A percentile compares a stretch with the other conserved stretches of the same genome.
phyloP scores from a whole-genome alignment of 768 basidiomycete species.

The Tricholoma saponaceum region DNA sequence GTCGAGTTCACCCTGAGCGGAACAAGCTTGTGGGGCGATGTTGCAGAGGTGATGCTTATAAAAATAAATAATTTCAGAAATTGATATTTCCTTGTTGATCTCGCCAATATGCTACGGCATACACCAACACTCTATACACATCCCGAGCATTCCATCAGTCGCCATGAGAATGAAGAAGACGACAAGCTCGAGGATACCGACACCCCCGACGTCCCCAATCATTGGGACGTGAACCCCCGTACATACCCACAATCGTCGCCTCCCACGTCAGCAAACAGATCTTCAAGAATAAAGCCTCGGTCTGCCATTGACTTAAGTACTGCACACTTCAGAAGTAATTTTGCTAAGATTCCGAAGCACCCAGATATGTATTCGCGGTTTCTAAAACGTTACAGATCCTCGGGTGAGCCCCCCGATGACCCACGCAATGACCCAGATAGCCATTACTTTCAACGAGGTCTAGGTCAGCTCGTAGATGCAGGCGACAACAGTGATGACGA shows the following conservation, averaged over 20 bases:
- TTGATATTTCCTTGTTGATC: slow-evolving; percentile 9
- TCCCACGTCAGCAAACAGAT: slow-evolving; percentile 23
- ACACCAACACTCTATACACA: slow-evolving; percentile 68
- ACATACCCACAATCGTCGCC: slow-evolving; percentile 30
- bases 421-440: slow-evolving; percentile 78
- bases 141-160: slow-evolving; percentile 32
- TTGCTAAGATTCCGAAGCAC: slow-evolving; percentile 24
- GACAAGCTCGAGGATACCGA: slow-evolving; percentile 47
- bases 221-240: slow-evolving; percentile 32
- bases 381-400: slow-evolving; percentile 67
- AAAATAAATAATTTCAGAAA: slow-evolving; percentile 1
- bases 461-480: slow-evolving; percentile 62
- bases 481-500: slow-evolving; percentile 80
- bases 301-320: slow-evolving; percentile 12
- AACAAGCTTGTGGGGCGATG: too few relatives aligned
- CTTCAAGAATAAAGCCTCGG: slow-evolving; percentile 25
- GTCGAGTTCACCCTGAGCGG: not conserved
- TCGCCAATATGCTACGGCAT: slow-evolving; percentile 43
- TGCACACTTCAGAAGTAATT: slow-evolving; percentile 8
- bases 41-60: too few relatives aligned
- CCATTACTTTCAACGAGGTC: slow-evolving; percentile 73
- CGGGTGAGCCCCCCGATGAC: slow-evolving; percentile 55
- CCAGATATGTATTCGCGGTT: slow-evolving; percentile 78
- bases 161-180: slow-evolving; percentile 43
- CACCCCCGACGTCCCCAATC: slow-evolving; percentile 26